Conservation (phyloP, 2,329 filamentous ascomycete species). For the Teratosphaeria zuluensis region DNA sequence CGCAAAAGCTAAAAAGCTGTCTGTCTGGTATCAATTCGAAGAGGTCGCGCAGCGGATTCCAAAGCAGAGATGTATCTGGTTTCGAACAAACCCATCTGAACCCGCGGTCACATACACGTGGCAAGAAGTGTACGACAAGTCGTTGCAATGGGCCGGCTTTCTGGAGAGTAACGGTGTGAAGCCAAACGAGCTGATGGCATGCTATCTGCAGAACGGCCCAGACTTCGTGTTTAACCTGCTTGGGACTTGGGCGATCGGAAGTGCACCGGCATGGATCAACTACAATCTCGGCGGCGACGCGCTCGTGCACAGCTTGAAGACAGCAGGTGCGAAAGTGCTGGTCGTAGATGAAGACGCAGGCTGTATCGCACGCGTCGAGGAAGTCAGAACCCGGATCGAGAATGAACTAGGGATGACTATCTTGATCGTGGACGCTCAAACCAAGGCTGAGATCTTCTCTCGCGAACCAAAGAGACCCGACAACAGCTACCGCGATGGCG, state of each 20-base stretch:
- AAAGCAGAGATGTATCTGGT: constrained; percentile 51
- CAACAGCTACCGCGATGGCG: constrained; percentile 44
- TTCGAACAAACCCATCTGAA: constrained; percentile 40
- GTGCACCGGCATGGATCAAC: constrained; percentile 27
- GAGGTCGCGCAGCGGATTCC: constrained; percentile 19
- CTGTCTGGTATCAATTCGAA: constrained; percentile 56
- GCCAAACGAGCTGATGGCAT: constrained; percentile 25
- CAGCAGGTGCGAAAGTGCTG: constrained; percentile 31
- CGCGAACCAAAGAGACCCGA: constrained; percentile 43
- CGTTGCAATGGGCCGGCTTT: constrained; percentile 53
- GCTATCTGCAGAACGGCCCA: constrained; percentile 27
- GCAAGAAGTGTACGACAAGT: constrained; percentile 43
- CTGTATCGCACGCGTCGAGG: constrained; percentile 49
- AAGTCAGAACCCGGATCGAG: constrained; percentile 38
- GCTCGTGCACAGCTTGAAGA: constrained; percentile 28
- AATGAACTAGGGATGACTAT: constrained; percentile 51
- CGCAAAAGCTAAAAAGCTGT: constrained; percentile 43
- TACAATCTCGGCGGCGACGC: constrained; percentile 27
- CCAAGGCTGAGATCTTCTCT: constrained; percentile 39
- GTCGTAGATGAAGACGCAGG: constrained; percentile 39
- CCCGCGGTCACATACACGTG: constrained; percentile 42
- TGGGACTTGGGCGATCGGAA: constrained; percentile 23
- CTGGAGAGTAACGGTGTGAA: constrained; percentile 36
- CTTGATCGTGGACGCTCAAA: constrained; percentile 41
- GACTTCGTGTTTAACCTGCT: constrained; percentile 26